Evolutionary conservation across 345 rosid species (phyloP).

Genomic region (Bruguiera gymnorhiza): DNA sequence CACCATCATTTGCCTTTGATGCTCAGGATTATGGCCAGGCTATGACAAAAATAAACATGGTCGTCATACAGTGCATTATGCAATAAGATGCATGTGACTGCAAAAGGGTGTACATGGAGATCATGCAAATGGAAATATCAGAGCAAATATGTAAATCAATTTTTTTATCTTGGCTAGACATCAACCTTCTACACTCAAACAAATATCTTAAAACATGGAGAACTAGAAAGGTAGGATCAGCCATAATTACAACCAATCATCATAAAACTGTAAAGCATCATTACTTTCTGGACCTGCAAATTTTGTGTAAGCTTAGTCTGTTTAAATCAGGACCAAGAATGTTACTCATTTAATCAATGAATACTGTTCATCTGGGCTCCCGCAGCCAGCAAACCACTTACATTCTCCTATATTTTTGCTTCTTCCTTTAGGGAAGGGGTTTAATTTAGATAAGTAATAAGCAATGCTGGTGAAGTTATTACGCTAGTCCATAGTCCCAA

Average conservation of each 20-base stretch:
- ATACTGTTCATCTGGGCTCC: no score
- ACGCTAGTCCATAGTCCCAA: not conserved
- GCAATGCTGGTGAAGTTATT: not conserved
- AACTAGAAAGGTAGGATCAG: no score
- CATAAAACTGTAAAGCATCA: not conserved
- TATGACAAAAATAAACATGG: conserved; percentile 31
- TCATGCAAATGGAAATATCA: not conserved
- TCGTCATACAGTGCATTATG: not conserved
- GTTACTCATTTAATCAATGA: no score
- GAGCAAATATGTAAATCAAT: not conserved
- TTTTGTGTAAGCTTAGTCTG: not conserved
- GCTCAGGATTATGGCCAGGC: conserved; percentile 51
- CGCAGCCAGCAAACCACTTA: no score
- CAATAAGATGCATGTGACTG: not conserved
- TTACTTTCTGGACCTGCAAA: no score
- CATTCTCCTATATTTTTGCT: no score
- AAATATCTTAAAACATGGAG: no score
- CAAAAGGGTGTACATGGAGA: not conserved
- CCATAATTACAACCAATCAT: not conserved
- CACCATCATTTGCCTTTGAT: conserved; percentile 54
- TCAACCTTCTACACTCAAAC: no score
- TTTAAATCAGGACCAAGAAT: not conserved
- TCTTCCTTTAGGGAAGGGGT: no score
- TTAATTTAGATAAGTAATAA: no score
- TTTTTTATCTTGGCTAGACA: no score